phyloP scores from a whole-genome alignment of 805 yeast genomes.

The Spathaspora boniae region DNA sequence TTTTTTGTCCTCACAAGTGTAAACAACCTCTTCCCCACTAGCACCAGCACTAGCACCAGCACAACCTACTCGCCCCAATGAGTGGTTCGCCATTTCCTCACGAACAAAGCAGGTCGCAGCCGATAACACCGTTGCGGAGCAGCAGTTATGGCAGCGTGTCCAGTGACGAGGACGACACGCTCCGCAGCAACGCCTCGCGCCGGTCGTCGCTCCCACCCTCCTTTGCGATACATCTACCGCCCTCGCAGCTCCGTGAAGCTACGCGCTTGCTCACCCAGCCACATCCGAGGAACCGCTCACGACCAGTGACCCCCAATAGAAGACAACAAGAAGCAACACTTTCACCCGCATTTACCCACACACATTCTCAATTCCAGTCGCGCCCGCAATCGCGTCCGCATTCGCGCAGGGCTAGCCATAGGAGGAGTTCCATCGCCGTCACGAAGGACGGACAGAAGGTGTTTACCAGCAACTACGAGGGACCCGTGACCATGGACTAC shows the following conservation, averaged over 20 bases:
- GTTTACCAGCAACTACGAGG: constrained; percentile 30
- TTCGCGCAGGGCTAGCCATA: constrained; percentile 6
- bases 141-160: too few relatives aligned
- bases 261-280: too few relatives aligned
- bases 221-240: too few relatives aligned
- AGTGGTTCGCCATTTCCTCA: not conserved
- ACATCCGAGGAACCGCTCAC: too few relatives aligned
- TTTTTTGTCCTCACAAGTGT: not conserved
- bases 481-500: constrained; percentile 36
- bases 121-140: constrained; percentile 6
- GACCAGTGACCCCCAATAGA: not conserved
- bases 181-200: too few relatives aligned
- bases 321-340: too few relatives aligned
- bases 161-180: too few relatives aligned
- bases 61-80: not conserved
- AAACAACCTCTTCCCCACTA: not conserved
- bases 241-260: too few relatives aligned
- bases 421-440: constrained; percentile 26
- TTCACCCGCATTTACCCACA: too few relatives aligned
- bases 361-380: too few relatives aligned
- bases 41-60: not conserved
- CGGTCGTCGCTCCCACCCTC: too few relatives aligned
- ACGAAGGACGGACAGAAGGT: constrained; percentile 20
- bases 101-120: constrained; percentile 6
- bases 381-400: constrained; percentile 1